Conservation (phyloP, 768 basidiomycete genomes). For the Mycena amicta region DNA sequence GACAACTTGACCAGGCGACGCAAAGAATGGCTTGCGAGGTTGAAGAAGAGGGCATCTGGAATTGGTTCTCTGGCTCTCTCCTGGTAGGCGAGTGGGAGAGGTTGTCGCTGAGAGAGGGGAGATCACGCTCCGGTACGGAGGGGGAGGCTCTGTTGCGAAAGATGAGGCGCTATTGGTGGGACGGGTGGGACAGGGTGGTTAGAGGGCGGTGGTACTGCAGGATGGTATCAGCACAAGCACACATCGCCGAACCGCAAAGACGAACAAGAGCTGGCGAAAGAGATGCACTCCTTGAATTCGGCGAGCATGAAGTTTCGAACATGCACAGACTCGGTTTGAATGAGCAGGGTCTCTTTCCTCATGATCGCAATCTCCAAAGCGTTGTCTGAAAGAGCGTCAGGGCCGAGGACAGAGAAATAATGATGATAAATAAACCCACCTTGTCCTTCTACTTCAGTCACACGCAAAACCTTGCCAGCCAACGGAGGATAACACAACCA, state of each 20-base stretch:
- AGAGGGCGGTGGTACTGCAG: conserved; percentile 54
- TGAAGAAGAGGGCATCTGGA: conserved; percentile 22
- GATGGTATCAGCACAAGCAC: conserved; percentile 5
- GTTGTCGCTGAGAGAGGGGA: conserved; percentile 5
- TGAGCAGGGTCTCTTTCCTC: conserved; percentile 79
- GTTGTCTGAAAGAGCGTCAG: conserved; percentile 50
- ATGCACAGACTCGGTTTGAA: conserved; percentile 62
- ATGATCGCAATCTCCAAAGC: conserved; percentile 79
- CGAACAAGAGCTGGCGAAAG: conserved; percentile 76
- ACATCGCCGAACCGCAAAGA: conserved; percentile 17
- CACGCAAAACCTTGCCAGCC: conserved; percentile 88
- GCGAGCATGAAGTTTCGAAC: conserved; percentile 63
- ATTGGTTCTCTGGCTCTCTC: conserved; percentile 9
- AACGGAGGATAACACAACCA: conserved; percentile 94
- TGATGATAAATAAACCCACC: conserved; percentile 41
- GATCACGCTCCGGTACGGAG: conserved; percentile 4
- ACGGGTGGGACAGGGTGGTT: conserved; percentile 73
- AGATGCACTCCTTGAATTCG: conserved; percentile 83
- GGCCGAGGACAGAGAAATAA: background rate
- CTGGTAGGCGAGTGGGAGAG: conserved; percentile 9
- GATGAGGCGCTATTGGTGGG: conserved; percentile 37
- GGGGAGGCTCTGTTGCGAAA: conserved; percentile 11
- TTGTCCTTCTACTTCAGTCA: conserved; percentile 61
- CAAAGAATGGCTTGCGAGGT: conserved; percentile 40
- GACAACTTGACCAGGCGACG: conserved; percentile 37